A percentile compares a stretch with the other conserved stretches of the same genome.
These are phyloP conservation scores for Lentinus tigrinus DNA, from an alignment of 768 basidiomycete species.

Conservation along the genomic window DNA sequence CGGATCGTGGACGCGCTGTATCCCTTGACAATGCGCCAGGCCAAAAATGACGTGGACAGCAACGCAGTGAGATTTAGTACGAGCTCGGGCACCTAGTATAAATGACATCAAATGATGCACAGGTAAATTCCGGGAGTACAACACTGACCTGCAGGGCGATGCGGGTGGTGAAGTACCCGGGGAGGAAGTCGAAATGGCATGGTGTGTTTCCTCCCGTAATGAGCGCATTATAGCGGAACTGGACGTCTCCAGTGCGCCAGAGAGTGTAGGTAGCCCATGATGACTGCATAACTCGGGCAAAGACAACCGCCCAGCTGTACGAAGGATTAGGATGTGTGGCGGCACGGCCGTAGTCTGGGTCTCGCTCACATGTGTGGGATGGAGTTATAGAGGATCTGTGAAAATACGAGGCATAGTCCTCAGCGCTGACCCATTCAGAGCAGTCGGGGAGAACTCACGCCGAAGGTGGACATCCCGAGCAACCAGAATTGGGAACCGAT, in stretches of 20 bases:
- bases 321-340: not conserved
- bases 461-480: conserved; percentile 47
- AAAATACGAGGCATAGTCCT: too few relatives aligned
- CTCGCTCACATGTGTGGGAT: conserved; percentile 51
- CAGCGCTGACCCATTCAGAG: too few relatives aligned
- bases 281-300: conserved; percentile 45
- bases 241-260: conserved; percentile 43
- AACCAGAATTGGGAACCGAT: conserved; percentile 56
- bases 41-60: conserved; percentile 41
- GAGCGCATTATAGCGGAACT: conserved; percentile 36
- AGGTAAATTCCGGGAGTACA: not conserved
- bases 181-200: conserved; percentile 49
- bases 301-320: conserved; percentile 46
- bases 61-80: conserved; percentile 45
- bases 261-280: conserved; percentile 52
- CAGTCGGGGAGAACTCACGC: conserved; percentile 20
- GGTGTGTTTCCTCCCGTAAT: conserved; percentile 40
- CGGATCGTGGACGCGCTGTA: conserved; percentile 50
- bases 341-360: not conserved
- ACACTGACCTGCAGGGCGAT: conserved; percentile 41
- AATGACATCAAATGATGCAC: too few relatives aligned
- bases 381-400: conserved; percentile 45
- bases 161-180: conserved; percentile 42
- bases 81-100: conserved; percentile 46
- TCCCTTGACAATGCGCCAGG: conserved; percentile 45